Percentiles rank a stretch among this genome's conserved stretches.
phyloP scores from a whole-genome alignment of 495 filamentous ascomycete genomes.

The Parmelia sp. region DNA sequence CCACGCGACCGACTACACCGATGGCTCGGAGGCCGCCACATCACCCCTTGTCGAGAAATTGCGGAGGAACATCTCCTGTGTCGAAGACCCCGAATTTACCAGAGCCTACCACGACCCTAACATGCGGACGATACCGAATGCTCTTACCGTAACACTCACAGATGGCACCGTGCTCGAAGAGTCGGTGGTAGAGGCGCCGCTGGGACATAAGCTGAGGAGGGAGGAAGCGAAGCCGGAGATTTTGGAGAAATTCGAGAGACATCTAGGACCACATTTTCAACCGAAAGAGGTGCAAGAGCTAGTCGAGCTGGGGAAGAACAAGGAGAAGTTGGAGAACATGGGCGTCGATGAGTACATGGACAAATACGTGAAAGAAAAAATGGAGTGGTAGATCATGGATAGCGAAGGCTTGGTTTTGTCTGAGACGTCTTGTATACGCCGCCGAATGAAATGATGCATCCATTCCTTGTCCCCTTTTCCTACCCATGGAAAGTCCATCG shows the following conservation, averaged over 20 bases:
- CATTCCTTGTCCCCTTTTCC: no score
- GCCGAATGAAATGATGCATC: neutral
- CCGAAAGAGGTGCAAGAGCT: conserved; percentile 70
- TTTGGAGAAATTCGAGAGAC: conserved; percentile 86
- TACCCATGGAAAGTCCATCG: no score
- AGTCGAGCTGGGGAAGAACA: conserved; percentile 65
- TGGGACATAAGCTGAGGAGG: conserved; percentile 84
- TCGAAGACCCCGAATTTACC: conserved; percentile 93
- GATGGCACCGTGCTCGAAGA: conserved; percentile 93
- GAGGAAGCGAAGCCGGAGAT: conserved; percentile 98
- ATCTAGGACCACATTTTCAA: conserved; percentile 75
- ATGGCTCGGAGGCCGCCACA: conserved; percentile 84
- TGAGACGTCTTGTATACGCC: neutral
- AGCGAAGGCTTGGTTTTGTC: no score
- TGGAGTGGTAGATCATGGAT: conserved; percentile 30
- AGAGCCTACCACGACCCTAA: conserved; percentile 86
- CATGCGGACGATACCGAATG: conserved; percentile 94
- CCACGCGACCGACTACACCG: conserved; percentile 84
- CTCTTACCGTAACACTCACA: conserved; percentile 83
- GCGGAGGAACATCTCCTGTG: conserved; percentile 84
- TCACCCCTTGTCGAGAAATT: conserved; percentile 84
- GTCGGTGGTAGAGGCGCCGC: conserved; percentile 87
- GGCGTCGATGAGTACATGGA: conserved; percentile 91
- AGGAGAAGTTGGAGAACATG: conserved; percentile 67
- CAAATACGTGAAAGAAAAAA: conserved; percentile 72